Evolutionary conservation across 2,329 filamentous ascomycete genomes (phyloP).

Genomic region (Xylaria hypoxylon): DNA sequence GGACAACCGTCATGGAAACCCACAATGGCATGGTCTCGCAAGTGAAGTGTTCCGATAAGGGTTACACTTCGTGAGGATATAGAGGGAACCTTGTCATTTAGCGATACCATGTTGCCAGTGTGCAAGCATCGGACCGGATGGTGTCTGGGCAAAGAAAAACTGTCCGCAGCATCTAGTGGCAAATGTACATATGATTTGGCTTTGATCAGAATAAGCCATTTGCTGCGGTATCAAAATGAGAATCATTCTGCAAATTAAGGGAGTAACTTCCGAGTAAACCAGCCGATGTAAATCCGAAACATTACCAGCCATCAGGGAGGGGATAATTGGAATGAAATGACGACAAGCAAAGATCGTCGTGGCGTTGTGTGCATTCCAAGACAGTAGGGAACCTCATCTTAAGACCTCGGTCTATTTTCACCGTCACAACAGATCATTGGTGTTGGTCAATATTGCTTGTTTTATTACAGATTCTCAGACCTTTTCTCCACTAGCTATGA

Average conservation of each 20-base stretch:
- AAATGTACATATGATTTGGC: constrained; percentile 48
- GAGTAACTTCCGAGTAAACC: constrained; percentile 32
- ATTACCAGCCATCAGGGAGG: constrained; percentile 23
- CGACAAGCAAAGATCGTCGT: constrained; percentile 27
- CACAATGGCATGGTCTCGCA: constrained; percentile 32
- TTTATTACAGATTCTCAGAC: constrained; percentile 48
- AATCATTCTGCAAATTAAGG: constrained; percentile 44
- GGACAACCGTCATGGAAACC: constrained; percentile 21
- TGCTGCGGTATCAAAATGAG: constrained; percentile 43
- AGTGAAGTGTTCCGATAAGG: constrained; percentile 36
- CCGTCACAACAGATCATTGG: constrained; percentile 43
- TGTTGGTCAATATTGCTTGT: constrained; percentile 46
- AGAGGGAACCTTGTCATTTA: constrained; percentile 36
- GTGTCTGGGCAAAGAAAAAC: constrained; percentile 37
- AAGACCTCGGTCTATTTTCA: constrained; percentile 45
- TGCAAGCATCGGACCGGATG: constrained; percentile 37
- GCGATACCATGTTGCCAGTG: constrained; percentile 35
- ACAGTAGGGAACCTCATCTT: constrained; percentile 42
- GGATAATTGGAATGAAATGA: constrained; percentile 26
- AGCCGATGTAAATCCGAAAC: constrained; percentile 34
- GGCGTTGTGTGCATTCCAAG: constrained; percentile 44
- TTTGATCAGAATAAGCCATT: constrained; percentile 36
- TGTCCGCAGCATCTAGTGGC: constrained; percentile 38
- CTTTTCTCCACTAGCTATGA: constrained; percentile 30
- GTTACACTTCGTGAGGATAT: constrained; percentile 38